These are phyloP conservation scores for Globisporangium uncinulatum DNA, from an alignment of 352 stramenopile genomes.

Conservation along the genomic window DNA sequence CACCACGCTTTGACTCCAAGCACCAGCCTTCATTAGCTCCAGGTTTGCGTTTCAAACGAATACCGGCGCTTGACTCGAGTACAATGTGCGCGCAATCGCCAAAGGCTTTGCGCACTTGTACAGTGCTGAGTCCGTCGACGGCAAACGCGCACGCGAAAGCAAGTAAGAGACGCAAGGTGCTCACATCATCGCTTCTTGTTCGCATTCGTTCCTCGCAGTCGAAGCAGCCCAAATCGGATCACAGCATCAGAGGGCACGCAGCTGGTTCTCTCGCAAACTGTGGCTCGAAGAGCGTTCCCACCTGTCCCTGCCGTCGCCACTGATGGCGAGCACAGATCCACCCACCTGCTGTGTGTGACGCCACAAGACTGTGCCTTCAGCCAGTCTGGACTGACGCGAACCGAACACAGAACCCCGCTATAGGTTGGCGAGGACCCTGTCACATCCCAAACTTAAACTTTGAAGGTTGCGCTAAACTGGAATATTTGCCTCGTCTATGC, in stretches of 20 bases:
- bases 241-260: neutral
- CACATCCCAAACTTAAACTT: neutral
- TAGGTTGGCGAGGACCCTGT: neutral
- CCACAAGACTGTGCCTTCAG: neutral
- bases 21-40: neutral
- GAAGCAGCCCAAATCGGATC: neutral
- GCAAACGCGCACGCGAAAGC: too few relatives aligned
- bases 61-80: neutral
- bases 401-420: neutral
- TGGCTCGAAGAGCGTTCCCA: neutral
- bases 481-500: too few relatives aligned
- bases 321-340: neutral
- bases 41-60: slow-evolving; percentile 9
- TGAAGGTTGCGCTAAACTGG: neutral
- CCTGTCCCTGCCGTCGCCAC: neutral
- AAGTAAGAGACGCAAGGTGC: too few relatives aligned
- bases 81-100: neutral
- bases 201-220: too few relatives aligned
- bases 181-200: too few relatives aligned
- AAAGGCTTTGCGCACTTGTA: neutral
- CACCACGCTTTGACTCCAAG: neutral
- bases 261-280: neutral
- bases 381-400: too few relatives aligned
- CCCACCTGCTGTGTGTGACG: too few relatives aligned
- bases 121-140: too few relatives aligned